Evolutionary conservation across 1,139 yeast genomes (phyloP).

Genomic region (Lodderomyces parapsilosis): DNA sequence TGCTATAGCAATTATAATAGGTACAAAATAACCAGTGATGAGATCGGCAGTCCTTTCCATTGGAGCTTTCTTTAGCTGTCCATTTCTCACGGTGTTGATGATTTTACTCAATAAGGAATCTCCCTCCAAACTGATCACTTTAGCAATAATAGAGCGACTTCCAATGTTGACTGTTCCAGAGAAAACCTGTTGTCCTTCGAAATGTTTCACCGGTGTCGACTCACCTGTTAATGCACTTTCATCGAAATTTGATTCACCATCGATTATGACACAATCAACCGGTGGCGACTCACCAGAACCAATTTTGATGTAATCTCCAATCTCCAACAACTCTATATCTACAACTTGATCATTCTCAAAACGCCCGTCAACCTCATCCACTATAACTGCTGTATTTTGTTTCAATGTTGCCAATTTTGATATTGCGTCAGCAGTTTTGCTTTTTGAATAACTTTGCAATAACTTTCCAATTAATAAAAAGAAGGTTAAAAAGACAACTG

Average conservation of each 20-base stretch:
- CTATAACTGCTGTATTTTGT: conserved; percentile 49
- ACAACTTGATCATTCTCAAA: conserved; percentile 35
- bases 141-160: conserved; percentile 50
- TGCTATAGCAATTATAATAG: conserved; percentile 60
- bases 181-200: conserved; percentile 60
- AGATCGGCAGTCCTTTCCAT: conserved; percentile 70
- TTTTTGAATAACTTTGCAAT: conserved; percentile 64
- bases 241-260: conserved; percentile 61
- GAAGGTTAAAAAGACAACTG: conserved; percentile 73
- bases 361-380: conserved; percentile 22
- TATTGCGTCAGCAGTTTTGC: conserved; percentile 66
- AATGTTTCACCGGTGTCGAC: conserved; percentile 48
- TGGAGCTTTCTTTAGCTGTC: conserved; percentile 73
- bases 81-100: conserved; percentile 68
- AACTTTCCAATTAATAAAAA: conserved; percentile 69
- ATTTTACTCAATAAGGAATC: conserved; percentile 70
- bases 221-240: conserved; percentile 83
- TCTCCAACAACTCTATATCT: conserved; percentile 55
- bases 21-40: conserved; percentile 74
- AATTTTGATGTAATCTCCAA: conserved; percentile 59
- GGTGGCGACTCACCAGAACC: conserved; percentile 73
- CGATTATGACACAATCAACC: conserved; percentile 62
- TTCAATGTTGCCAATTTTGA: conserved; percentile 52
- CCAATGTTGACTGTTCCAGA: conserved; percentile 75
- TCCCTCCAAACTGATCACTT: conserved; percentile 60